These are phyloP conservation scores for Anastatica hierochuntica DNA, from an alignment of 345 rosid species.

Conservation along the genomic window DNA sequence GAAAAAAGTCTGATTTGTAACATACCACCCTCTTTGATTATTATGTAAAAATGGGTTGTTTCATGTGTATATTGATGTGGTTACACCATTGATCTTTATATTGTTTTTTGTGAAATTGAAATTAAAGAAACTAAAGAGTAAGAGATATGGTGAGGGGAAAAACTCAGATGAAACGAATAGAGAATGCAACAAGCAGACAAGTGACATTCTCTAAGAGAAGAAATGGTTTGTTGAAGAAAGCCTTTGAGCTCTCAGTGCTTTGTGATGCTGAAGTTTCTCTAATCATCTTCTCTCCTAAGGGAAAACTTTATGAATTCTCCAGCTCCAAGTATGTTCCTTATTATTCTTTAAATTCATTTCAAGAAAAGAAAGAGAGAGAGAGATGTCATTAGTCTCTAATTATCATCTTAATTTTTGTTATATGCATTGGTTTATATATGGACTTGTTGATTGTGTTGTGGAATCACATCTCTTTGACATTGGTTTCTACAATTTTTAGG, in stretches of 20 bases:
- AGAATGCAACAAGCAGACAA: slow-evolving; percentile 72
- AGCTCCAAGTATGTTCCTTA: slow-evolving; percentile 38
- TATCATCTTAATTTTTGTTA: background rate
- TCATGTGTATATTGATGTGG: background rate
- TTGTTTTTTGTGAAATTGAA: slow-evolving; percentile 5
- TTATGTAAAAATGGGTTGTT: background rate
- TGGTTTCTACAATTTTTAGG: slow-evolving; percentile 22
- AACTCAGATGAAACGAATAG: slow-evolving; percentile 69
- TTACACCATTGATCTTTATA: slow-evolving; percentile 19
- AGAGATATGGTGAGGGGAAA: slow-evolving; percentile 63
- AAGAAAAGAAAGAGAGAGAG: background rate
- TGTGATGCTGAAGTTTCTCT: slow-evolving; percentile 77
- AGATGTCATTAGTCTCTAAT: background rate
- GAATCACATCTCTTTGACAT: slow-evolving; percentile 10
- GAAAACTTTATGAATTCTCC: slow-evolving; percentile 59
- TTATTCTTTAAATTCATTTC: background rate
- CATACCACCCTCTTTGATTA: background rate
- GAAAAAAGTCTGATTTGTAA: background rate
- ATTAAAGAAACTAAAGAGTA: background rate
- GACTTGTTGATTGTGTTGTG: slow-evolving; percentile 7
- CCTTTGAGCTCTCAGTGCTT: slow-evolving; percentile 69
- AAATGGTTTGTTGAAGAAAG: slow-evolving; percentile 67
- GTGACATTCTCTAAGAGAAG: slow-evolving; percentile 75
- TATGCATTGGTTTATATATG: background rate
- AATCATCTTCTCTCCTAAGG: slow-evolving; percentile 63